Percentiles rank a stretch among this genome's conserved stretches.
Conservation (phyloP, 345 rosid species). For the Brassica carinata region DNA sequence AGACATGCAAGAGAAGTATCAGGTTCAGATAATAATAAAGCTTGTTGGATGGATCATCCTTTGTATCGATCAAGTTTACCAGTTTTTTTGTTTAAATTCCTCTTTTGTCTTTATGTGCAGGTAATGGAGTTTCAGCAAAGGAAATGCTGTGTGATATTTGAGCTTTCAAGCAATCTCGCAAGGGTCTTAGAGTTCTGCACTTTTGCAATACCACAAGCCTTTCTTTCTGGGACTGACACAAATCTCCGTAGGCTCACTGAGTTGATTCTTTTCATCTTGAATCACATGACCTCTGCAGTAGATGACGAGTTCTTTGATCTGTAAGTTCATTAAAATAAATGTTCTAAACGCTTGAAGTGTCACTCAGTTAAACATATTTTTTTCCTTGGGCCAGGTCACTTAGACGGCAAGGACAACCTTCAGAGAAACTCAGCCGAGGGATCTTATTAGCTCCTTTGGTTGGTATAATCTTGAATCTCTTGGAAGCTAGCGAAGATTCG, state of each 20-base stretch:
- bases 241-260: slow-evolving; percentile 93
- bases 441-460: slow-evolving; percentile 85
- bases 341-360: neutral
- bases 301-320: slow-evolving; percentile 90
- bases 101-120: slow-evolving; percentile 42
- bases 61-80: neutral
- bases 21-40: slow-evolving; percentile 47
- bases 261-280: slow-evolving; percentile 78
- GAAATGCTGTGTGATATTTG: slow-evolving; percentile 87
- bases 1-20: slow-evolving; percentile 95
- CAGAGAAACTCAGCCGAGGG: slow-evolving; percentile 76
- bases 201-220: slow-evolving; percentile 77
- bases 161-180: slow-evolving; percentile 91
- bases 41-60: slow-evolving; percentile 8
- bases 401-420: slow-evolving; percentile 69
- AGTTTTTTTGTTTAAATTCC: too few relatives aligned
- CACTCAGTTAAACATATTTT: neutral
- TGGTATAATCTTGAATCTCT: slow-evolving; percentile 85
- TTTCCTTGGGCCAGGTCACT: slow-evolving; percentile 55
- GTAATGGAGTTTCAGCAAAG: slow-evolving; percentile 83
- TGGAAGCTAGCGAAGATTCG: slow-evolving; percentile 59
- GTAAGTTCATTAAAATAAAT: slow-evolving; percentile 50
- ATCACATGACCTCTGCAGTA: slow-evolving; percentile 74
- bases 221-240: slow-evolving; percentile 76
- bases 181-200: slow-evolving; percentile 94